phyloP scores from a whole-genome alignment of 2,329 filamentous ascomycete species.

The Fulvia fulva region DNA sequence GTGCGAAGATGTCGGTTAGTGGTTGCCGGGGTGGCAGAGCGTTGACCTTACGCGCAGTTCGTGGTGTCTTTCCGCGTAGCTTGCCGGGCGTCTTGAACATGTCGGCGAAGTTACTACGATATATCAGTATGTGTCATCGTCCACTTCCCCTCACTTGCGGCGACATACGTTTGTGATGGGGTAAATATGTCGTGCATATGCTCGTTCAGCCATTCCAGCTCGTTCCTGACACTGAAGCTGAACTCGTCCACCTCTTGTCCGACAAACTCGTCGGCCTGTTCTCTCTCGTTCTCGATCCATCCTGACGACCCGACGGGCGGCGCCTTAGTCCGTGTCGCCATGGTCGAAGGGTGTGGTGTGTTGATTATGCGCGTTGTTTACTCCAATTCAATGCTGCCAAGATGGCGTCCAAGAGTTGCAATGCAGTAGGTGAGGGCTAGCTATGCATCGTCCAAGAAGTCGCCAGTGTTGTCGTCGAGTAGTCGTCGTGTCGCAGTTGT shows the following conservation, averaged over 20 bases:
- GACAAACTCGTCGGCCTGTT: slow-evolving; percentile 70
- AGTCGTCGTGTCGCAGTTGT: slow-evolving; percentile 1
- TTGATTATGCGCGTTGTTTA: slow-evolving; percentile 14
- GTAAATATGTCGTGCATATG: slow-evolving; percentile 95
- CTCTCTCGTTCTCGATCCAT: slow-evolving; percentile 83
- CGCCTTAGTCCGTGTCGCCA: slow-evolving; percentile 26
- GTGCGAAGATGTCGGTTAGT: slow-evolving; percentile 47
- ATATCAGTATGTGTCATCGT: slow-evolving; percentile 27
- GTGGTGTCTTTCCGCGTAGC: slow-evolving; percentile 74
- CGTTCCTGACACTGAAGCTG: slow-evolving; percentile 83
- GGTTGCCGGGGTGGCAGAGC: slow-evolving; percentile 55
- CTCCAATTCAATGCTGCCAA: slow-evolving; percentile 4
- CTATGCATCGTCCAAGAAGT: slow-evolving; percentile 18
- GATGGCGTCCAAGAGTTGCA: slow-evolving; percentile 8
- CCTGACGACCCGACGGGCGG: slow-evolving; percentile 37
- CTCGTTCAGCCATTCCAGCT: slow-evolving; percentile 97
- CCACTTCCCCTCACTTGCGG: not conserved
- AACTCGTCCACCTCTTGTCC: slow-evolving; percentile 88
- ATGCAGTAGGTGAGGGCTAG: slow-evolving; percentile 12
- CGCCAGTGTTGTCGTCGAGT: slow-evolving; percentile 12
- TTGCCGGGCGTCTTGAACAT: slow-evolving; percentile 94
- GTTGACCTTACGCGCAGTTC: slow-evolving; percentile 62
- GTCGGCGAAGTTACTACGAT: slow-evolving; percentile 75
- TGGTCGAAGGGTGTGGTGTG: slow-evolving; percentile 19
- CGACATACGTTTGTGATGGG: slow-evolving; percentile 73